phyloP scores from a whole-genome alignment of 2,329 filamentous ascomycete genomes.

The Leptographium galeiforme region DNA sequence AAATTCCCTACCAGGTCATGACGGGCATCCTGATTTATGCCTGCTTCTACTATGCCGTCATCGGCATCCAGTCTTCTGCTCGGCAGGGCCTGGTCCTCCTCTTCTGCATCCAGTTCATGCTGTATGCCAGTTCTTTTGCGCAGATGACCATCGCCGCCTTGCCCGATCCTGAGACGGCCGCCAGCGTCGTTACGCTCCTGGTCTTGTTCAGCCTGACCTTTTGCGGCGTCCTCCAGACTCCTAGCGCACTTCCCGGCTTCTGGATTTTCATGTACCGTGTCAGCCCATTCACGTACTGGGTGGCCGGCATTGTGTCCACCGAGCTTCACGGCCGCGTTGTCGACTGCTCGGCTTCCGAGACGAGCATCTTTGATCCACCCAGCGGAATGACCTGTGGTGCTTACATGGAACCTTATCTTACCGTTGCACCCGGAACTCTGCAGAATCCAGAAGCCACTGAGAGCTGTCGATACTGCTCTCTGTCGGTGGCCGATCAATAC shows the following conservation, averaged over 20 bases:
- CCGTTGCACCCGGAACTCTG: slow-evolving; percentile 39
- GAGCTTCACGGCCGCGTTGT: slow-evolving; percentile 44
- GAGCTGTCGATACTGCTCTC: slow-evolving; percentile 54
- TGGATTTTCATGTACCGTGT: slow-evolving; percentile 68
- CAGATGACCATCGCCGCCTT: slow-evolving; percentile 61
- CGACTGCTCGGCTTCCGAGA: slow-evolving; percentile 40
- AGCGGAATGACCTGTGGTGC: slow-evolving; percentile 45
- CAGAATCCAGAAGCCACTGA: slow-evolving; percentile 42
- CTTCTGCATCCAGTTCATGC: slow-evolving; percentile 49
- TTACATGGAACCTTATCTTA: slow-evolving; percentile 48
- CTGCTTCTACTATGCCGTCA: slow-evolving; percentile 70
- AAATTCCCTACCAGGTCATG: slow-evolving; percentile 70
- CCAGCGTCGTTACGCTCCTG: slow-evolving; percentile 44
- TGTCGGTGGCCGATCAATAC: slow-evolving; percentile 48
- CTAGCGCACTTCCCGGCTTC: slow-evolving; percentile 48
- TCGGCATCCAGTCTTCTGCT: slow-evolving; percentile 31
- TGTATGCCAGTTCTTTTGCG: slow-evolving; percentile 59
- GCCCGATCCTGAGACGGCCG: slow-evolving; percentile 53
- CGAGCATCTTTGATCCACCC: slow-evolving; percentile 51
- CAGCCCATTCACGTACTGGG: slow-evolving; percentile 55
- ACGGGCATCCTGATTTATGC: slow-evolving; percentile 52
- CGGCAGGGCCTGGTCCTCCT: slow-evolving; percentile 53
- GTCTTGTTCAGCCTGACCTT: slow-evolving; percentile 46
- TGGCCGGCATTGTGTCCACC: slow-evolving; percentile 53
- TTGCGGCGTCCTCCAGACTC: slow-evolving; percentile 46